Percentiles rank a stretch among this genome's conserved stretches.
Conservation (phyloP, 2,329 filamentous ascomycete species). For the Aspergillus niger region DNA sequence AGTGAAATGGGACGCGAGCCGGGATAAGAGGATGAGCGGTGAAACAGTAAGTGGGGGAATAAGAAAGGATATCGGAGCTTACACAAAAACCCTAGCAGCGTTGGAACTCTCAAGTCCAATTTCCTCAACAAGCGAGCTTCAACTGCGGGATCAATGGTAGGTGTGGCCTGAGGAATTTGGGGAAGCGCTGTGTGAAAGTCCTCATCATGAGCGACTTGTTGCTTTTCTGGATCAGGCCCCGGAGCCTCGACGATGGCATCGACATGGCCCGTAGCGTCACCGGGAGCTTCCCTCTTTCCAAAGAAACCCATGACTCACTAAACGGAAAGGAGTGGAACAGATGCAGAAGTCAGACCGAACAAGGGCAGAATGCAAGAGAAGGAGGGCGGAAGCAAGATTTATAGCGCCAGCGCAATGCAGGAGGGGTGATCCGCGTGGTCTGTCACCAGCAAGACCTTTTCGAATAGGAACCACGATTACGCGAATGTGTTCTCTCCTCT, state of each 20-base stretch:
- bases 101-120: constrained; percentile 39
- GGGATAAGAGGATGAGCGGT: neutral
- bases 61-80: constrained; percentile 15
- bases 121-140: constrained; percentile 42
- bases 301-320: constrained; percentile 15
- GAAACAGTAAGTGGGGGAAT: neutral
- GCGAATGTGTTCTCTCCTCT: neutral
- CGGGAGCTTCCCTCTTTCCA: constrained; percentile 8
- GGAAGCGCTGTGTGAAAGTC: constrained; percentile 22
- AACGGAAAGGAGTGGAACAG: neutral
- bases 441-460: neutral
- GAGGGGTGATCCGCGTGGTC: neutral
- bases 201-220: constrained; percentile 26
- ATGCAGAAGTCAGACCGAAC: neutral
- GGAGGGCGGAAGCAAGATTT: neutral
- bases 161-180: constrained; percentile 16
- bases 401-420: neutral
- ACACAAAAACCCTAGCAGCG: constrained; percentile 44
- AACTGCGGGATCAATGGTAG: constrained; percentile 36
- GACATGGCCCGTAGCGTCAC: neutral
- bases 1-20: neutral
- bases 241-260: constrained; percentile 27
- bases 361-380: neutral
- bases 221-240: constrained; percentile 32
- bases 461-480: neutral